phyloP scores from a whole-genome alignment of 106 monocot species.

The Dioscorea alata region DNA sequence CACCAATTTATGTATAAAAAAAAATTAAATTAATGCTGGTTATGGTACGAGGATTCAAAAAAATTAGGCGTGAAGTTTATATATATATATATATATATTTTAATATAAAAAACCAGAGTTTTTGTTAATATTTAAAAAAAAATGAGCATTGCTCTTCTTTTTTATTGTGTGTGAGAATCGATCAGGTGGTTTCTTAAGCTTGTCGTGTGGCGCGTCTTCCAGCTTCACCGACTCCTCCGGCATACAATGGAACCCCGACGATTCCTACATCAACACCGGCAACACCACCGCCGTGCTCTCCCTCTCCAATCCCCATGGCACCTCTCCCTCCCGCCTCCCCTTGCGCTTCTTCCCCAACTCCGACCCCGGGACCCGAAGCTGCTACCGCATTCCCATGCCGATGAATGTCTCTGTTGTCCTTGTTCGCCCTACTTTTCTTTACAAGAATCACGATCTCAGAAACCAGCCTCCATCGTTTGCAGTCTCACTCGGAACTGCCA shows the following conservation, averaged over 20 bases:
- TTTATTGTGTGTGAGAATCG: too few species aligned
- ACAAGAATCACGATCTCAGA: slow-evolving; percentile 37
- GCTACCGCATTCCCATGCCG: slow-evolving; percentile 26
- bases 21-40: too few species aligned
- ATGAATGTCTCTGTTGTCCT: slow-evolving; percentile 14
- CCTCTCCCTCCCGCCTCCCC: not conserved
- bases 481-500: slow-evolving; percentile 35
- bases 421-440: slow-evolving; percentile 26
- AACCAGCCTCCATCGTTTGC: slow-evolving; percentile 25
- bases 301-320: not conserved
- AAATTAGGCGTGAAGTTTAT: too few species aligned
- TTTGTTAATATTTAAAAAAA: too few species aligned
- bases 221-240: slow-evolving; percentile 30
- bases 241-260: slow-evolving; percentile 38
- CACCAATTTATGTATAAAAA: too few species aligned
- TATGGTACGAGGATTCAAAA: too few species aligned
- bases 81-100: too few species aligned
- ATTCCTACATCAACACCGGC: slow-evolving; percentile 27
- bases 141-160: too few species aligned
- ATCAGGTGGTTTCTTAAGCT: slow-evolving; percentile 45
- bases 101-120: too few species aligned
- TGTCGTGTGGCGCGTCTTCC: slow-evolving; percentile 30
- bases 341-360: slow-evolving; percentile 34
- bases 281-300: slow-evolving; percentile 7
- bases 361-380: slow-evolving; percentile 4